phyloP scores from a whole-genome alignment of 805 yeast species.

The Clavispora asparagi region DNA sequence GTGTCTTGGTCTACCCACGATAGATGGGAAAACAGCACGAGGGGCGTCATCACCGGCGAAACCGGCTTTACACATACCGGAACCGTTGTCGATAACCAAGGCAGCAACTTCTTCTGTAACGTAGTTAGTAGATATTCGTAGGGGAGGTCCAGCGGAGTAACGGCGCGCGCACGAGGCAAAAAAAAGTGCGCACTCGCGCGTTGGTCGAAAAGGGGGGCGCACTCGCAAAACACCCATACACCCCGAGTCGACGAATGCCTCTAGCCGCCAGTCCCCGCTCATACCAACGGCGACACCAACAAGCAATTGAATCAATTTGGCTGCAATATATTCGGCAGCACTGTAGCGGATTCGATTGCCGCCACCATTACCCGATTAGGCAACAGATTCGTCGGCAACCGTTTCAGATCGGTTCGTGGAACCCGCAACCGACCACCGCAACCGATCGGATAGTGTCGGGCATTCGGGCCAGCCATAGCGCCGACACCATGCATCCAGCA shows the following conservation, averaged over 20 bases:
- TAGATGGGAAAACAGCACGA: conserved; percentile 99
- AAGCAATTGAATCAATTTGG: not conserved
- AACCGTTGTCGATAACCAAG: conserved; percentile 97
- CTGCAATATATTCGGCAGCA: not conserved
- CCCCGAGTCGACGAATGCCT: conserved; percentile 3
- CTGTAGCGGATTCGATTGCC: not conserved
- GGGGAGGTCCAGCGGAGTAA: not conserved
- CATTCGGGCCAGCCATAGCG: not conserved
- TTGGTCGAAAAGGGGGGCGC: not conserved
- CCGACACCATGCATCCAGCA: not conserved
- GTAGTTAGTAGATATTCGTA: conserved; percentile 10
- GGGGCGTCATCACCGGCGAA: conserved; percentile 99
- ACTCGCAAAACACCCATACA: conserved; percentile 8
- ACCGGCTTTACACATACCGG: conserved; percentile 99
- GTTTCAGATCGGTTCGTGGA: not conserved
- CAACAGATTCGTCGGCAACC: not conserved
- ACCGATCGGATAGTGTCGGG: not conserved
- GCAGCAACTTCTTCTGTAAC: conserved; percentile 45
- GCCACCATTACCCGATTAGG: not conserved
- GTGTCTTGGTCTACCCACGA: conserved; percentile 99
- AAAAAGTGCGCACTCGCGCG: not conserved
- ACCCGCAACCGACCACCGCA: not conserved
- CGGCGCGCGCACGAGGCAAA: not conserved
- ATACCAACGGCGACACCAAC: not conserved
- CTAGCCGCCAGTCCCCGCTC: not conserved